Base-by-base conservation (phyloP, 2,329 filamentous ascomycete genomes). In the Fusarium sp. region DNA sequence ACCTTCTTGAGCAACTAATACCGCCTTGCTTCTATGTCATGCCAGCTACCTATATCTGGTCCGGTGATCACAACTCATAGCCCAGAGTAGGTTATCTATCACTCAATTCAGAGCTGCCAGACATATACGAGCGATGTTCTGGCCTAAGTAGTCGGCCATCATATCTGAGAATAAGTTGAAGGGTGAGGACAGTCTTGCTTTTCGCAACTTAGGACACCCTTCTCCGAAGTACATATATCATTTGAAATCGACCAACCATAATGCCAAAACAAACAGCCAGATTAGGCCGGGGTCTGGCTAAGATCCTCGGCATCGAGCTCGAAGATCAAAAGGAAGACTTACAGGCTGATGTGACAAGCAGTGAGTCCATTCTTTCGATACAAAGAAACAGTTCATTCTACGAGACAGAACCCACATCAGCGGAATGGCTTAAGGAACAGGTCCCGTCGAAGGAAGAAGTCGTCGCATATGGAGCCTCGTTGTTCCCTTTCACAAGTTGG, bases 401-500 rank as follows among this genome's bases (percentile, higher is more conserved):
- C 55, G 95, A 99, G 76, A 85, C 91, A 20, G 91, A 93, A 63
- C 95, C 96, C 1, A 92, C 89, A 5, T 87, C 88, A 0, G 74
- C 79, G 9, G 94, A 97, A 75, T 97, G 89, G 87, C 67, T 98
- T 15, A 75, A 77, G 7, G 85, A 90, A 4, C 79, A 91, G 18
- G 75, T 87, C 0, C 96, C 95, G 0, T 83, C 83, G 0, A 77
- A 82, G 10, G 67, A 76, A 2, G 85, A 91, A 35, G 53, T 90
- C 5, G 47, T 78, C 7, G 71, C 80, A 4, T 99, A 97, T 75
- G 56, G 89, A 58, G 80, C 83, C 68, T 91, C 87, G 15, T 81
- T 98, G 2, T 97, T 99, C 70, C 96, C 96, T 0, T 98, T 97
- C 76, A 77, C 91, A 7, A 84, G 88, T n/a, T 99, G 96, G 96